phyloP scores from a whole-genome alignment of 192 early-diverging fungal genomes.

The Coemansia sp. region DNA sequence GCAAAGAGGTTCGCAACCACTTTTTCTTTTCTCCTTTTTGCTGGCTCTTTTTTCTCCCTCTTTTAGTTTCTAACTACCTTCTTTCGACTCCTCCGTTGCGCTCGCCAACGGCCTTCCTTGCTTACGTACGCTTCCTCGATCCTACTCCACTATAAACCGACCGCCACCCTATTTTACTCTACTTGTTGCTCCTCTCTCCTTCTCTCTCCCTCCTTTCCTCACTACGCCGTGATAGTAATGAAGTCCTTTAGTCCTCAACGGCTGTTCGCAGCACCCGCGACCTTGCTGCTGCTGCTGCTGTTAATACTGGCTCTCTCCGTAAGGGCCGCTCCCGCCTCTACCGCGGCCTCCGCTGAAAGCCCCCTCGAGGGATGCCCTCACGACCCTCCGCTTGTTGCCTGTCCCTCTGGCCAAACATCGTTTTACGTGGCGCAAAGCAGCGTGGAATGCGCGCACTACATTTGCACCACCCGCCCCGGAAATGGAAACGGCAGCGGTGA shows the following conservation, averaged over 20 bases:
- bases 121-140: neutral
- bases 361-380: conserved; percentile 20
- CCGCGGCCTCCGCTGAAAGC: conserved; percentile 1
- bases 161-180: neutral
- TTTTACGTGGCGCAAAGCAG: conserved; percentile 36
- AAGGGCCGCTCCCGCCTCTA: neutral
- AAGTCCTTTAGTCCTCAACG: neutral
- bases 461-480: conserved; percentile 11
- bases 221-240: neutral
- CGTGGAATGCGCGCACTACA: conserved; percentile 41
- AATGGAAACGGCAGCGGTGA: neutral
- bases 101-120: neutral
- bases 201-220: neutral
- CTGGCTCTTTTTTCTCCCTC: neutral
- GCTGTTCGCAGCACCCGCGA: neutral
- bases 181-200: neutral
- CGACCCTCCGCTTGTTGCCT: conserved; percentile 19
- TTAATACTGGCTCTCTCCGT: neutral
- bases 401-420: conserved; percentile 22
- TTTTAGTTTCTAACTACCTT: neutral
- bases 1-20: neutral
- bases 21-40: neutral
- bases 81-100: no score
- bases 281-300: conserved; percentile 1
- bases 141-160: neutral